phyloP scores from a whole-genome alignment of 805 yeast genomes.

The Kazachstania psychrophila region DNA sequence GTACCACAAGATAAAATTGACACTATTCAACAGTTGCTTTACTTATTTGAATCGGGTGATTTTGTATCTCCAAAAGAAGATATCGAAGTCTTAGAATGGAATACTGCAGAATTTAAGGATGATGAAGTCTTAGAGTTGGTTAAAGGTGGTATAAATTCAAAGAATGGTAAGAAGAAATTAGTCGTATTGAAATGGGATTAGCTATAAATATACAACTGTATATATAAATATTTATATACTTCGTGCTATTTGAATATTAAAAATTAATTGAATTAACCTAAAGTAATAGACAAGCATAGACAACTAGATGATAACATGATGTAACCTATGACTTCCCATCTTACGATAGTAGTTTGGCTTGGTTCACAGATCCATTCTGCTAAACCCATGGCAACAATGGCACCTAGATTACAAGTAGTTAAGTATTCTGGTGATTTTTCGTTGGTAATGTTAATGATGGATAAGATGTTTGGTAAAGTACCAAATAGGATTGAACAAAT shows the following conservation, averaged over 20 bases:
- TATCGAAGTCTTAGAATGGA: conserved; percentile 30
- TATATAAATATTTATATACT: conserved; percentile 1
- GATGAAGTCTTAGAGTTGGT: conserved; percentile 37
- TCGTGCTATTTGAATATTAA: not conserved
- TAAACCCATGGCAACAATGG: conserved; percentile 23
- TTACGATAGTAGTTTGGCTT: conserved; percentile 20
- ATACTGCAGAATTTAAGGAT: conserved; percentile 25
- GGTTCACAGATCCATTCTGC: conserved; percentile 27
- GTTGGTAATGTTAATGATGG: conserved; percentile 19
- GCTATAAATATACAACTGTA: not conserved
- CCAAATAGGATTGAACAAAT: conserved; percentile 16
- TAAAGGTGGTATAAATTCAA: conserved; percentile 35
- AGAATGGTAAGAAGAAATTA: conserved; percentile 25
- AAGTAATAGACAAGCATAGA: conserved; percentile 11
- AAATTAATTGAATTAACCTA: conserved; percentile 1
- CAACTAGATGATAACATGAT: conserved; percentile 20
- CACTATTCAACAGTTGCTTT: conserved; percentile 46
- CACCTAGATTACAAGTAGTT: conserved; percentile 24
- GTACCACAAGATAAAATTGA: conserved; percentile 52
- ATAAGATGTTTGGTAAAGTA: conserved; percentile 19
- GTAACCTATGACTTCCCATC: conserved; percentile 29
- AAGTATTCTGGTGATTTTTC: conserved; percentile 20
- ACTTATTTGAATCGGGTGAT: conserved; percentile 50
- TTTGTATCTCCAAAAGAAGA: conserved; percentile 42
- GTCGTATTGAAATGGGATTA: conserved; percentile 24